Conservation (phyloP, 495 filamentous ascomycete species). For the Aspergillus diversus region DNA sequence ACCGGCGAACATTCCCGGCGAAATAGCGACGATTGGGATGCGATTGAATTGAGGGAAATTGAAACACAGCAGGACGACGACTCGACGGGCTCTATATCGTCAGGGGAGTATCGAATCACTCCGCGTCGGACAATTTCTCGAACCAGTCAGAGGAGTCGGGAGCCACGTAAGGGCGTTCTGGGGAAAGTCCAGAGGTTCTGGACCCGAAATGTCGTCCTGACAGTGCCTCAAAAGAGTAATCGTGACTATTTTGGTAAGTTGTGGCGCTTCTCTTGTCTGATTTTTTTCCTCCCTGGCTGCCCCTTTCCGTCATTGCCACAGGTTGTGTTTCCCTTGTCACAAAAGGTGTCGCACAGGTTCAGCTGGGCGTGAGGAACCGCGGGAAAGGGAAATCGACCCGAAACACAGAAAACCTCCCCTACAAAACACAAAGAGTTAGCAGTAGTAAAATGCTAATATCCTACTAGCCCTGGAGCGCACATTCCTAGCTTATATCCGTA, state of each 20-base stretch:
- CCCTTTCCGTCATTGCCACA: background rate
- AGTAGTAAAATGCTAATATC: constrained; percentile 1
- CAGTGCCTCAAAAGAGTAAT: constrained; percentile 48
- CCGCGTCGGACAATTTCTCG: constrained; percentile 33
- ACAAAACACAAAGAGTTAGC: background rate
- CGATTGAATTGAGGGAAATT: constrained; percentile 42
- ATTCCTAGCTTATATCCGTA: constrained; percentile 77
- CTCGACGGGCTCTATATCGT: constrained; percentile 38
- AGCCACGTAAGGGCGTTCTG: constrained; percentile 31
- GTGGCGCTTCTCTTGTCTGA: background rate
- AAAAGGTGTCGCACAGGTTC: background rate
- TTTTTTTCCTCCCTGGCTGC: background rate
- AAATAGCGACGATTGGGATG: constrained; percentile 28
- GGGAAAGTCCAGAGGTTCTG: constrained; percentile 38
- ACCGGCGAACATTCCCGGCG: constrained; percentile 2
- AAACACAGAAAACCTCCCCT: no score
- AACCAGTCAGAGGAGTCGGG: constrained; percentile 21
- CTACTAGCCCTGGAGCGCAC: constrained; percentile 73
- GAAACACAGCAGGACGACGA: constrained; percentile 30
- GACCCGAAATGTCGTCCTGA: constrained; percentile 45
- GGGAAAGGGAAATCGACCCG: background rate
- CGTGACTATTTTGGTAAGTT: constrained; percentile 50
- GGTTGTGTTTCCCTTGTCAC: background rate
- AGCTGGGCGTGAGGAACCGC: background rate
- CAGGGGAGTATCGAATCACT: constrained; percentile 40